Percentiles rank a stretch among this genome's conserved stretches.
phyloP scores from a whole-genome alignment of 306 rosid species.

The Adenanthera pavonina region DNA sequence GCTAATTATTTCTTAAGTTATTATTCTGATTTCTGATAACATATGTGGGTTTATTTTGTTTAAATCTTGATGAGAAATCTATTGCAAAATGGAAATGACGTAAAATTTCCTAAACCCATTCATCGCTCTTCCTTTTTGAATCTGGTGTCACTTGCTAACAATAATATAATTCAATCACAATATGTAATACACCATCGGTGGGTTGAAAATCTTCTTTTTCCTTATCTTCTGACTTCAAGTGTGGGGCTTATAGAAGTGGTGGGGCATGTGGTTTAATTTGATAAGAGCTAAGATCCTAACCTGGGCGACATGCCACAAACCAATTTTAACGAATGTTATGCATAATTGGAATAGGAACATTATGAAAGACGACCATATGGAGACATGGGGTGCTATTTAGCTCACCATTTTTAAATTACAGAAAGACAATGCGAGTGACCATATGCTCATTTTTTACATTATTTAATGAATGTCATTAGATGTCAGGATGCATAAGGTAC shows the following conservation, averaged over 20 bases:
- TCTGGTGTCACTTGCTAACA: slow-evolving; percentile 21
- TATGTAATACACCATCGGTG: slow-evolving; percentile 11
- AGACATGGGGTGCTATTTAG: not conserved
- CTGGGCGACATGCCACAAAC: not conserved
- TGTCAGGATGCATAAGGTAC: slow-evolving; percentile 22
- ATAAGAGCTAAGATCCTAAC: not conserved
- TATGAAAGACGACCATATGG: slow-evolving; percentile 2
- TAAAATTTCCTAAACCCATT: slow-evolving; percentile 25
- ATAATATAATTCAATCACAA: slow-evolving; percentile 12
- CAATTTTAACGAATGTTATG: not conserved
- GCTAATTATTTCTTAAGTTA: slow-evolving; percentile 10
- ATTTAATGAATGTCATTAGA: not conserved
- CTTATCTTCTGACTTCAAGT: not conserved
- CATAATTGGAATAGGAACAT: not conserved
- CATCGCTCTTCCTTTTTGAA: slow-evolving; percentile 33
- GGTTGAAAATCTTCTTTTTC: not conserved
- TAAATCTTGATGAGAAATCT: slow-evolving; percentile 22
- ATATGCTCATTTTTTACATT: not conserved
- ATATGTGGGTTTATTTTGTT: not conserved
- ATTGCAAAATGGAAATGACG: slow-evolving; percentile 2
- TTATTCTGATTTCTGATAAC: slow-evolving; percentile 19
- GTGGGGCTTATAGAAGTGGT: not conserved
- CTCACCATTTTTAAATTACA: not conserved
- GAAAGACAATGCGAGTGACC: slow-evolving; percentile 15
- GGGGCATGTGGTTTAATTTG: not conserved